These are phyloP conservation scores for Luvunga scandens DNA, from an alignment of 345 rosid species.

Conservation along the genomic window DNA sequence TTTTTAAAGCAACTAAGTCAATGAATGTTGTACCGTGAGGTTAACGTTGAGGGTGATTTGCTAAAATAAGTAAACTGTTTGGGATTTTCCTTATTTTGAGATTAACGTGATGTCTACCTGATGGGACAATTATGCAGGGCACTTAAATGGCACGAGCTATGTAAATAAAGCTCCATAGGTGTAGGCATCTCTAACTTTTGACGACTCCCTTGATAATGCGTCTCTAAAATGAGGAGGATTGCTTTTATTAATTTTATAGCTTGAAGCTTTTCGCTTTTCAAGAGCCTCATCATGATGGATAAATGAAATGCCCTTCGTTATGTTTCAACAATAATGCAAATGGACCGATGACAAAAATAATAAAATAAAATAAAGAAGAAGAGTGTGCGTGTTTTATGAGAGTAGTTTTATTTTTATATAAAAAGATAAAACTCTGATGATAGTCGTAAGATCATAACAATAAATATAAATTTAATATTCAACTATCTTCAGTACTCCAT, in stretches of 20 bases:
- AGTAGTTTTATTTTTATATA: neutral
- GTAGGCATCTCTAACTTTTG: neutral
- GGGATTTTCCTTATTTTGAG: too few relatives aligned
- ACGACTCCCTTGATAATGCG: neutral
- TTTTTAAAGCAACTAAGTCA: neutral
- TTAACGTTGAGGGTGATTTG: neutral
- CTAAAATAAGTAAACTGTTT: neutral
- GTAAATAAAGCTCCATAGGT: neutral
- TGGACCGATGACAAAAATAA: neutral
- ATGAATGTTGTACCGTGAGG: neutral
- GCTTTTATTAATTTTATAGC: neutral
- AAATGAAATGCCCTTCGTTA: neutral
- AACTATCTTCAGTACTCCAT: too few relatives aligned
- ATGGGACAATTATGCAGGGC: neutral
- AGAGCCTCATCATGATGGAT: neutral
- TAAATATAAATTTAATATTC: too few relatives aligned
- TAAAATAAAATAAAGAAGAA: neutral
- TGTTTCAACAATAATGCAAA: neutral
- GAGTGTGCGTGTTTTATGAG: neutral
- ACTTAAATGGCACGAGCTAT: neutral
- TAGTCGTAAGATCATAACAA: accelerated
- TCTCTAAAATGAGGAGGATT: neutral
- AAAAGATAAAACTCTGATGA: accelerated
- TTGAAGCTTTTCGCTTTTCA: neutral
- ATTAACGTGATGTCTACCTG: neutral